These are phyloP conservation scores for Sanghuangporus sanghuang DNA, from an alignment of 1,284 basidiomycete species.

Conservation along the genomic window DNA sequence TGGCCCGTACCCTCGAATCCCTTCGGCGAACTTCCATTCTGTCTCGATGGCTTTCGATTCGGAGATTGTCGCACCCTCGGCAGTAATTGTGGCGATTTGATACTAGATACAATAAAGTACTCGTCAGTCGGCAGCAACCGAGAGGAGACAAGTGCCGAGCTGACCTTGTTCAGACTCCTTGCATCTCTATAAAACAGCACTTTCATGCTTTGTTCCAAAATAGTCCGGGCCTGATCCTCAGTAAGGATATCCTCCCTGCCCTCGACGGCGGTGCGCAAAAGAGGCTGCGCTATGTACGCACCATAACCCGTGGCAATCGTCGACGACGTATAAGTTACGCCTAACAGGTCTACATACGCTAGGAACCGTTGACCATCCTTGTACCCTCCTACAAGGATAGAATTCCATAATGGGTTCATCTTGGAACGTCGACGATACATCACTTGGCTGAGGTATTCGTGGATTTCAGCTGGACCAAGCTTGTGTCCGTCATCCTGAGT, in stretches of 20 bases:
- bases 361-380: constrained; percentile 84
- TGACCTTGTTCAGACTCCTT: constrained; percentile 90
- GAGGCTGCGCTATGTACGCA: constrained; percentile 89
- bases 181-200: constrained; percentile 98
- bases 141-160: constrained; percentile 18
- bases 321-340: constrained; percentile 92
- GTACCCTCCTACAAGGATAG: constrained; percentile 89
- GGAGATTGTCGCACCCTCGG: constrained; percentile 73
- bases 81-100: constrained; percentile 90
- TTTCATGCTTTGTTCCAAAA: constrained; percentile 86
- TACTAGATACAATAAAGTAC: constrained; percentile 49
- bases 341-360: constrained; percentile 94
- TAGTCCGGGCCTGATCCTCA: constrained; percentile 74
- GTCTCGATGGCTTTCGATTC: constrained; percentile 78
- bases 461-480: constrained; percentile 87
- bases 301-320: constrained; percentile 97
- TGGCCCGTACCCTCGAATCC: constrained; percentile 80
- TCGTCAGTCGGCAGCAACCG: not conserved
- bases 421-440: constrained; percentile 90
- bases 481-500: constrained; percentile 79
- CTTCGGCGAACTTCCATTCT: constrained; percentile 90
- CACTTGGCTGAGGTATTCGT: constrained; percentile 87
- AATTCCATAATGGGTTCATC: constrained; percentile 96
- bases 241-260: constrained; percentile 72
- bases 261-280: constrained; percentile 89